Evolutionary conservation across 2,329 filamentous ascomycete species (phyloP).

Genomic region (Bipolaris cookei): DNA sequence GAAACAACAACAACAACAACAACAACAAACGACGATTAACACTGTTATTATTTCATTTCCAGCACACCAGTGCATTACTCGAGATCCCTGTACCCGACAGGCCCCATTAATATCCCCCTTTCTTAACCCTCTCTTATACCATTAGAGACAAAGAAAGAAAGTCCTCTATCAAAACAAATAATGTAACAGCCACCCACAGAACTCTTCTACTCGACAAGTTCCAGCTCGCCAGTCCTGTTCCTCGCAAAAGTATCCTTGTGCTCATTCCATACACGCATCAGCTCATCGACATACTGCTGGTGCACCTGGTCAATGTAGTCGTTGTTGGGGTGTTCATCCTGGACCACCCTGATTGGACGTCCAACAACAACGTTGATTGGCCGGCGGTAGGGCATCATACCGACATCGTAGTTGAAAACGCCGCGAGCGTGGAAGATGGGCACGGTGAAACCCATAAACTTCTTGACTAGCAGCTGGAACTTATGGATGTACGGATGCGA

Average conservation of each 20-base stretch:
- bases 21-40: too few species aligned
- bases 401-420: constrained; percentile 97
- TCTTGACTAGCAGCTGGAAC: constrained; percentile 83
- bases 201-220: constrained; percentile 64
- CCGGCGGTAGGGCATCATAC: constrained; percentile 89
- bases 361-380: constrained; percentile 91
- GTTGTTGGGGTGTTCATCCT: constrained; percentile 69
- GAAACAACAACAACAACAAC: too few species aligned
- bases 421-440: constrained; percentile 89
- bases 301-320: constrained; percentile 83
- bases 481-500: constrained; percentile 80
- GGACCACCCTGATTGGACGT: constrained; percentile 74
- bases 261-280: constrained; percentile 74
- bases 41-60: too few species aligned
- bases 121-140: neutral
- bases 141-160: neutral
- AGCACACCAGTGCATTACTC: too few species aligned
- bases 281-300: constrained; percentile 75
- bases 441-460: constrained; percentile 87
- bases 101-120: too few species aligned
- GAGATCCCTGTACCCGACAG: too few species aligned
- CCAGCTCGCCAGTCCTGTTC: constrained; percentile 68
- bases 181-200: neutral
- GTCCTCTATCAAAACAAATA: neutral
- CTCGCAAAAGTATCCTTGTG: constrained; percentile 79